Evolutionary conservation across 192 early-diverging fungal genomes (phyloP), one percentile per base, ranked within the genome.

Genomic region (Umbelopsis sp.): DNA sequence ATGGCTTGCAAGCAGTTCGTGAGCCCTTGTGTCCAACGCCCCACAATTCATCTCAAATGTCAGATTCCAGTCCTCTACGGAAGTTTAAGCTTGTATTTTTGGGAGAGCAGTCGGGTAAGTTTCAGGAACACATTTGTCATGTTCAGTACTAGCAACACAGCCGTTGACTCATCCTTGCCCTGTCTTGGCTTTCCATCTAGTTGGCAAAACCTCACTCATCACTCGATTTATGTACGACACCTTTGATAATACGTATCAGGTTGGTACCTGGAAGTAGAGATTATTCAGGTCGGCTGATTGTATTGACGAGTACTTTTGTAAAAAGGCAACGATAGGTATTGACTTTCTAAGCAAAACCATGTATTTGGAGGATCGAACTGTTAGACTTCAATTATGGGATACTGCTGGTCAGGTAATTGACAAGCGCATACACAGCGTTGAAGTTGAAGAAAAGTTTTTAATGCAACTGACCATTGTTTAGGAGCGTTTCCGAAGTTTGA

Each of bases 201-300:
- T 98, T 47, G 98, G 98, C 54, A 99, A 99, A 79, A 99, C 98
- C 2, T 98, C 97, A 10, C 89, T 99, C 53, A 98, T 99, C 72
- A 99, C 98, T 26, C 88, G 98, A n/a, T 99, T 99, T 82, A 99
- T 99, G 98, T 98, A 99, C 82, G 98, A 99, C 71, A 98, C 95
- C 12, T 99, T 99, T 78, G 97, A 99, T 87, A 96, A 96, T 70
- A 96, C 95, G 20, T 98, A 99, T 83, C 95, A 93, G 81, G 86
- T 85, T 81, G 41, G 45, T 20, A 20, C 24, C 14, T n/a, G 17
- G 24, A 1, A 22, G 9, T 22, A 31, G 17, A 22, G 14, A 12
- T 12, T 38, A 17, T 34, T 21, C 24, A 17, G 5, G 3, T 62
- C 29, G 26, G 17, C 11, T 7, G 31, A 49, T 65, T 26, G 14